Percentiles rank a stretch among this genome's conserved stretches.
Conservation (phyloP, 192 early-diverging fungal genomes). For the Backusella mclennaniae region DNA sequence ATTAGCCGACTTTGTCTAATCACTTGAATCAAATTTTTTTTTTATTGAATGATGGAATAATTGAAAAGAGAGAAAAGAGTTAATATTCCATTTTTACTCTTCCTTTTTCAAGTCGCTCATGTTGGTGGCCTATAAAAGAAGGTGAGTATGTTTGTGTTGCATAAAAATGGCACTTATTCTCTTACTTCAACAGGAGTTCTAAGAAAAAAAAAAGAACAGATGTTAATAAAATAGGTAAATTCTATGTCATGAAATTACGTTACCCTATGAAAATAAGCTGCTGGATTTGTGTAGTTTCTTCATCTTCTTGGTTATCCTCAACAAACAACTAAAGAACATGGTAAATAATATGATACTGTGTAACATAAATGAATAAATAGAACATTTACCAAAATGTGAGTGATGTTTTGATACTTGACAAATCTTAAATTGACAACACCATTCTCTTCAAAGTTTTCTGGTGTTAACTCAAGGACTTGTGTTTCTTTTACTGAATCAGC, state of each 20-base stretch:
- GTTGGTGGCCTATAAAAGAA: constrained; percentile 5
- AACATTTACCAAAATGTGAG: constrained; percentile 61
- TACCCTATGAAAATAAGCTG: constrained; percentile 82
- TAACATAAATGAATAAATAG: not conserved
- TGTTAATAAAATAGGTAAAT: not conserved
- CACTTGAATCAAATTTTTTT: not conserved
- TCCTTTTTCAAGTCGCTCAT: constrained; percentile 18
- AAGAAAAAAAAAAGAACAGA: not conserved
- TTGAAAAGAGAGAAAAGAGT: not conserved
- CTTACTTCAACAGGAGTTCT: constrained; percentile 39
- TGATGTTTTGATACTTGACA: constrained; percentile 93
- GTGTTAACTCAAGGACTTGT: constrained; percentile 71
- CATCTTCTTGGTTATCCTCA: constrained; percentile 81
- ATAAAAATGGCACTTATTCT: not conserved
- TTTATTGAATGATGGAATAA: not conserved
- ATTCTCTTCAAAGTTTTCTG: constrained; percentile 65
- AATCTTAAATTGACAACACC: constrained; percentile 79
- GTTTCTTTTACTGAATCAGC: constrained; percentile 71
- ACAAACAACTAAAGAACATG: constrained; percentile 60
- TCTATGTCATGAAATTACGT: not conserved
- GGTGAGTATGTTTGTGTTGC: not conserved
- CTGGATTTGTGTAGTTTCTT: constrained; percentile 79
- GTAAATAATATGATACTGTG: not conserved
- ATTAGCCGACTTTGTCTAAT: not conserved
- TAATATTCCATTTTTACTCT: not conserved